Conservation (phyloP, 2,329 filamentous ascomycete genomes). For the Penicillium hesseltinei region DNA sequence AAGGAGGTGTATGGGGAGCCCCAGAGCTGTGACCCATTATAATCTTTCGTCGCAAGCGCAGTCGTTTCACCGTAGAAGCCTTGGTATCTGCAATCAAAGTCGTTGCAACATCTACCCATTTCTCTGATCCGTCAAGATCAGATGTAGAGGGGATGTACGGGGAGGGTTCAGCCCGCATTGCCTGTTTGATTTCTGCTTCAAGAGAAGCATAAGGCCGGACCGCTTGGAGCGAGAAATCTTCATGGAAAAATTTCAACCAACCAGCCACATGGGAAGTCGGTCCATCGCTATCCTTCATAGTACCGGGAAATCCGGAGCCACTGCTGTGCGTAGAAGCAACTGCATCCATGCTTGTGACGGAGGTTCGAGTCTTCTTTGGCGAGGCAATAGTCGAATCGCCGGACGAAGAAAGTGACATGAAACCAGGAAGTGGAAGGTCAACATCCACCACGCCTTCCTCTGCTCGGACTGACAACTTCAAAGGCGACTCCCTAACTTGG, state of each 20-base stretch:
- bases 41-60: conserved; percentile 53
- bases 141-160: conserved; percentile 37
- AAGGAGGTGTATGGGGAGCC: conserved; percentile 20
- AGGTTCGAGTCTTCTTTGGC: conserved; percentile 45
- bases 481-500: conserved; percentile 43
- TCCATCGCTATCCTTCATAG: conserved; percentile 41
- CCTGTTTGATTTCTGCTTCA: conserved; percentile 54
- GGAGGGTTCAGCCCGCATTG: conserved; percentile 57
- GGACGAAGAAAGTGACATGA: conserved; percentile 48
- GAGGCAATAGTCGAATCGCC: conserved; percentile 47
- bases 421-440: conserved; percentile 55
- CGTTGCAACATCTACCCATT: conserved; percentile 58
- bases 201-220: conserved; percentile 54
- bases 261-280: conserved; percentile 57
- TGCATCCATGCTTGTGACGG: conserved; percentile 53
- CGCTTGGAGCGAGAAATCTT: conserved; percentile 60
- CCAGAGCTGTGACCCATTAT: conserved; percentile 23
- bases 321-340: conserved; percentile 46
- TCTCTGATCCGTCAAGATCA: conserved; percentile 37
- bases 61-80: conserved; percentile 55
- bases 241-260: conserved; percentile 57
- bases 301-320: conserved; percentile 34
- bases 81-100: conserved; percentile 57
- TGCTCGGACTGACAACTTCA: conserved; percentile 56
- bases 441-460: conserved; percentile 62